A percentile compares a stretch with the other conserved stretches of the same genome.
Conservation (phyloP, 805 yeast species). For the Zygoascus tannicola region DNA sequence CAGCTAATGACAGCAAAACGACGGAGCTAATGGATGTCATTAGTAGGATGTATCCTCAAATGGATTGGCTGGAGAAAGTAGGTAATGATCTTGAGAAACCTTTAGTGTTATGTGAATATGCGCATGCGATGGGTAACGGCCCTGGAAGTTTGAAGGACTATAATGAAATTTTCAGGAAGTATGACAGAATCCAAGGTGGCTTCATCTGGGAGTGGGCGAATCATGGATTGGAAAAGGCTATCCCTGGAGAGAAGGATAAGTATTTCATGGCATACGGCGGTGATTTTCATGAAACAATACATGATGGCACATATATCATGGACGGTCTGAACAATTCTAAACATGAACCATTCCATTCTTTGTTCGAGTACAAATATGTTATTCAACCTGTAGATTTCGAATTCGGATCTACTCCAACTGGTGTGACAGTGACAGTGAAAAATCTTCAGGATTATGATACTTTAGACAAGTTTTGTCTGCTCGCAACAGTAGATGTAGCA, state of each 20-base stretch:
- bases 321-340: slow-evolving; percentile 29
- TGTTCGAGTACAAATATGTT: slow-evolving; percentile 28
- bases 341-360: slow-evolving; percentile 31
- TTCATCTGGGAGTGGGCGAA: slow-evolving; percentile 35
- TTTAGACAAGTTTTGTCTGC: slow-evolving; percentile 6
- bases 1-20: slow-evolving; percentile 17
- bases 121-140: slow-evolving; percentile 34
- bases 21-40: slow-evolving; percentile 23
- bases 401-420: slow-evolving; percentile 4
- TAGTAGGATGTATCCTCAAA: slow-evolving; percentile 28
- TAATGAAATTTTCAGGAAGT: slow-evolving; percentile 25
- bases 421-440: slow-evolving; percentile 4
- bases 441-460: slow-evolving; percentile 9
- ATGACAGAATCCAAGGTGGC: slow-evolving; percentile 30
- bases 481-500: slow-evolving; percentile 1
- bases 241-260: slow-evolving; percentile 9
- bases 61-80: slow-evolving; percentile 19
- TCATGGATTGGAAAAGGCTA: slow-evolving; percentile 24
- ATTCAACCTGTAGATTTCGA: slow-evolving; percentile 25
- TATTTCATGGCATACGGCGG: slow-evolving; percentile 28
- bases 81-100: slow-evolving; percentile 23
- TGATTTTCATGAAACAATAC: slow-evolving; percentile 30
- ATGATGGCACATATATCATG: slow-evolving; percentile 33
- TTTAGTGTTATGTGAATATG: slow-evolving; percentile 30
- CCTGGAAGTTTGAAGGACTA: slow-evolving; percentile 30